Evolutionary conservation across 192 early-diverging fungal genomes (phyloP).

Genomic region (Coemansia sp.): DNA sequence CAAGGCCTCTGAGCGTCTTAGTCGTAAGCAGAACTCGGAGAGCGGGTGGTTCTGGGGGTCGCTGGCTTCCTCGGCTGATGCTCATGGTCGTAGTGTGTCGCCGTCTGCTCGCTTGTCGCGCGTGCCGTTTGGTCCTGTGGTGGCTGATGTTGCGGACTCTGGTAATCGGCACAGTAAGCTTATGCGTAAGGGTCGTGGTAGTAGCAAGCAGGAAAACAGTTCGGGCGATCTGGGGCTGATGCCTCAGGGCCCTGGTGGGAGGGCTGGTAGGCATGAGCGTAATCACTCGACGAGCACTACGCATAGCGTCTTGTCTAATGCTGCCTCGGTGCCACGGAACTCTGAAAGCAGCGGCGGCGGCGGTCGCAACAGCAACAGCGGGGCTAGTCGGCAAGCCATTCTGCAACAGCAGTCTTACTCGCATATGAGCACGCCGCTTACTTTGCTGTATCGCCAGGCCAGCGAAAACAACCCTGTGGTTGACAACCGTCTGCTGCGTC

Average conservation of each 20-base stretch:
- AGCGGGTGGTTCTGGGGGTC: constrained; percentile 39
- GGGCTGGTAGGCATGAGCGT: constrained; percentile 18
- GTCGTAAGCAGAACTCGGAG: constrained; percentile 27
- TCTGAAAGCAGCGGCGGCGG: constrained; percentile 27
- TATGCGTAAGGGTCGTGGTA: constrained; percentile 24
- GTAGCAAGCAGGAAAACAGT: constrained; percentile 11
- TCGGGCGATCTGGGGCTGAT: constrained; percentile 1
- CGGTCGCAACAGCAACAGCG: constrained; percentile 6
- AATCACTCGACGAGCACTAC: constrained; percentile 24
- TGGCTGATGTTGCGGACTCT: not conserved
- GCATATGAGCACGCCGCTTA: constrained; percentile 6
- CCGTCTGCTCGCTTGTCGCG: not conserved
- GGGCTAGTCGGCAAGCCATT: constrained; percentile 5
- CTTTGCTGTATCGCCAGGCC: constrained; percentile 1
- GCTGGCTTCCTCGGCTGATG: constrained; percentile 13
- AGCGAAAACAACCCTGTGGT: constrained; percentile 9
- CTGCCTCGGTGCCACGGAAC: constrained; percentile 1
- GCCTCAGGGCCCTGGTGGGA: constrained; percentile 7
- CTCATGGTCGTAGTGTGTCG: constrained; percentile 4
- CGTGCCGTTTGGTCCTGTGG: not conserved
- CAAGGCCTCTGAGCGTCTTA: constrained; percentile 21
- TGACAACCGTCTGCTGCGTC: constrained; percentile 3
- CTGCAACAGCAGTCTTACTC: constrained; percentile 6
- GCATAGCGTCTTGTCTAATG: constrained; percentile 15
- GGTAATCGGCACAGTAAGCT: constrained; percentile 28